These are phyloP conservation scores for Falciphora oryzae DNA, from an alignment of 2,329 filamentous ascomycete genomes.

Conservation along the genomic window DNA sequence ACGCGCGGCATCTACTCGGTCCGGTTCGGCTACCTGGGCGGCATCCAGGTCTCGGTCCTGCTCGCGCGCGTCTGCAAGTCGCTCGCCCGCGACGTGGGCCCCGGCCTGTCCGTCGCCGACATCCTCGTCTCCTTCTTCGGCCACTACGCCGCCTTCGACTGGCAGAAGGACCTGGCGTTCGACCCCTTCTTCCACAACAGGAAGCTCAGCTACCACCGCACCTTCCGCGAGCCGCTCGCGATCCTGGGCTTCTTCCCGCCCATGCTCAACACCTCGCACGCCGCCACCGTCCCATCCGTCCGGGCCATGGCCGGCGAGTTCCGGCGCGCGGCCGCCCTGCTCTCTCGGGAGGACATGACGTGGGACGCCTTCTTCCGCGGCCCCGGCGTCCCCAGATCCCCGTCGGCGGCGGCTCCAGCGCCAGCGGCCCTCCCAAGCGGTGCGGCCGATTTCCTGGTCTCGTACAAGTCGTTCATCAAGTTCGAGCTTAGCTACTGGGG, in stretches of 20 bases:
- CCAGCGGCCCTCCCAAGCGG: slow-evolving; percentile 18
- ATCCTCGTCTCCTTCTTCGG: slow-evolving; percentile 56
- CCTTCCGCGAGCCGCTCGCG: slow-evolving; percentile 53
- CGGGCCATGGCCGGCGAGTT: slow-evolving; percentile 47
- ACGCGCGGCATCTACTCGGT: slow-evolving; percentile 58
- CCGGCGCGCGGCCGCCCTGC: slow-evolving; percentile 33
- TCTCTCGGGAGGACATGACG: slow-evolving; percentile 29
- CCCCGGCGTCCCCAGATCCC: background rate
- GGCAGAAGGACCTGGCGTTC: slow-evolving; percentile 46
- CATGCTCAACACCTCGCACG: slow-evolving; percentile 52
- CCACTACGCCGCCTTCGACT: slow-evolving; percentile 57
- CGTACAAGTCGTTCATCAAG: slow-evolving; percentile 50
- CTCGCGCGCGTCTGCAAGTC: slow-evolving; percentile 55
- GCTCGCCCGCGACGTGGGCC: slow-evolving; percentile 29
- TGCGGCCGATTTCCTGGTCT: slow-evolving; percentile 41
- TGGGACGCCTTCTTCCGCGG: slow-evolving; percentile 39
- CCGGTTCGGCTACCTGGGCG: slow-evolving; percentile 59
- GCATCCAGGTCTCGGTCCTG: slow-evolving; percentile 59
- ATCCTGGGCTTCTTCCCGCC: slow-evolving; percentile 59
- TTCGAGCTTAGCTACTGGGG: slow-evolving; percentile 64
- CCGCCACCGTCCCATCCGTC: slow-evolving; percentile 47
- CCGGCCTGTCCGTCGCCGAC: slow-evolving; percentile 35
- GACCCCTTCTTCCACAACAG: slow-evolving; percentile 53
- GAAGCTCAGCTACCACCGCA: slow-evolving; percentile 46
- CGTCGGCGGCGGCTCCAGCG: background rate